A percentile compares a stretch with the other conserved stretches of the same genome.
phyloP scores from a whole-genome alignment of 2,329 filamentous ascomycete species.

The Stagonosporopsis tanaceti region DNA sequence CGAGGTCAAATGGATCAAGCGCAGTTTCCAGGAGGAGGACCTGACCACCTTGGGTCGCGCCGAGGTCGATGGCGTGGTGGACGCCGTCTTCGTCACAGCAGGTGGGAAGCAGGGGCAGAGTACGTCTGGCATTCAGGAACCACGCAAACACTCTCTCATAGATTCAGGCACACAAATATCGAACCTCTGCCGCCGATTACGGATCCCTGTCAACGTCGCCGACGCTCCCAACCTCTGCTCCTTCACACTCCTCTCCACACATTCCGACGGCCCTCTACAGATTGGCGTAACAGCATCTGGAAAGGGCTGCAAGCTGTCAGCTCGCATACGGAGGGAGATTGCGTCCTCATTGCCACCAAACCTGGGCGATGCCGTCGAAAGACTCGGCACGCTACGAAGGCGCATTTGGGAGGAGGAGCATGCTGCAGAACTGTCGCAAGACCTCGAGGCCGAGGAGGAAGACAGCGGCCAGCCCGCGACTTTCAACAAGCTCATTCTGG shows the following conservation, averaged over 20 bases:
- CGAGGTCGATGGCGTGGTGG: constrained; percentile 80
- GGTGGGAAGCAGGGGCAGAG: constrained; percentile 59
- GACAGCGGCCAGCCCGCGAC: constrained; percentile 76
- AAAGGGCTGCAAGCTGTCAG: constrained; percentile 90
- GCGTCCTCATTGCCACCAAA: constrained; percentile 77
- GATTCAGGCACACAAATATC: constrained; percentile 71
- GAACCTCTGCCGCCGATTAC: constrained; percentile 74
- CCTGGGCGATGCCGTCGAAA: constrained; percentile 78
- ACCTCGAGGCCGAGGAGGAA: constrained; percentile 63
- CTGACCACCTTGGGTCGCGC: constrained; percentile 78
- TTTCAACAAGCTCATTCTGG: constrained; percentile 84
- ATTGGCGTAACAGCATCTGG: constrained; percentile 96
- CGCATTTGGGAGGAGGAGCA: constrained; percentile 58
- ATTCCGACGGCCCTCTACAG: constrained; percentile 89
- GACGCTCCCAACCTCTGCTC: constrained; percentile 87
- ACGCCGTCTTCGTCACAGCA: constrained; percentile 88
- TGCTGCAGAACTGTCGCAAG: constrained; percentile 56
- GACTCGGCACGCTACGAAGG: constrained; percentile 68
- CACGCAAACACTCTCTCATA: constrained; percentile 17
- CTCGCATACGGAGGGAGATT: constrained; percentile 87
- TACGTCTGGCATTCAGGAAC: constrained; percentile 38
- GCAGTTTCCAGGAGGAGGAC: constrained; percentile 74
- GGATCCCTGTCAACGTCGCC: constrained; percentile 92
- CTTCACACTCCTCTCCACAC: constrained; percentile 87
- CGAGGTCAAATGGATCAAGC: constrained; percentile 70